phyloP scores from a whole-genome alignment of 805 yeast species.

The Kodamaea hsintzibuensis region DNA sequence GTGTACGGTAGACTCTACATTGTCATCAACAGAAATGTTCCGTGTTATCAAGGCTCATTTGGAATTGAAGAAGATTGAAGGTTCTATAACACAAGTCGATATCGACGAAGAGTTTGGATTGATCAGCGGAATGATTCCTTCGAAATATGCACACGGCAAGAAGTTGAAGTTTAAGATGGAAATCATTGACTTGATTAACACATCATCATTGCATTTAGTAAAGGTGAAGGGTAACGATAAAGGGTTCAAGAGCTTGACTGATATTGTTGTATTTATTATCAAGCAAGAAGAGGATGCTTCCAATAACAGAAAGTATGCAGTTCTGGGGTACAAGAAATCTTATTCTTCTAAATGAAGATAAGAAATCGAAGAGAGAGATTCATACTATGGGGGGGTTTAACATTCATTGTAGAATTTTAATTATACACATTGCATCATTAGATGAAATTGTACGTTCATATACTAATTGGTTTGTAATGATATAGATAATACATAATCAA shows the following conservation, averaged over 20 bases:
- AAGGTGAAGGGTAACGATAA: conserved; percentile 48
- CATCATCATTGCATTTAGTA: conserved; percentile 42
- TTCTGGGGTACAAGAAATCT: conserved; percentile 5
- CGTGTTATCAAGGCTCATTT: conserved; percentile 41
- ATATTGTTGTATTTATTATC: conserved; percentile 46
- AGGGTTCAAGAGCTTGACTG: conserved; percentile 44
- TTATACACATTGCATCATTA: background rate
- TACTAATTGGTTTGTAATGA: background rate
- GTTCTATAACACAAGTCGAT: conserved; percentile 44
- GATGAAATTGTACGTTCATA: background rate
- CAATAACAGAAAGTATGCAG: conserved; percentile 13
- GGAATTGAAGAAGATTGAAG: conserved; percentile 49
- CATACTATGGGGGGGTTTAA: too few relatives aligned
- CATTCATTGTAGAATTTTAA: too few relatives aligned
- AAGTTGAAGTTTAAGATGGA: conserved; percentile 49
- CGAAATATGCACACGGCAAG: conserved; percentile 45
- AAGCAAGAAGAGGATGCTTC: conserved; percentile 40
- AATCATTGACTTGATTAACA: conserved; percentile 37
- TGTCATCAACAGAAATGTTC: conserved; percentile 32
- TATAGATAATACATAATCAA: background rate
- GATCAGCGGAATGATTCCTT: conserved; percentile 49
- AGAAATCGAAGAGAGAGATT: background rate
- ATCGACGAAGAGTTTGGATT: conserved; percentile 45
- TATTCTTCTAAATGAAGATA: background rate
- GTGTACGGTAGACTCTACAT: conserved; percentile 33